Conservation (phyloP, 306 rosid species). For the apple (Malus domestica) region DNA sequence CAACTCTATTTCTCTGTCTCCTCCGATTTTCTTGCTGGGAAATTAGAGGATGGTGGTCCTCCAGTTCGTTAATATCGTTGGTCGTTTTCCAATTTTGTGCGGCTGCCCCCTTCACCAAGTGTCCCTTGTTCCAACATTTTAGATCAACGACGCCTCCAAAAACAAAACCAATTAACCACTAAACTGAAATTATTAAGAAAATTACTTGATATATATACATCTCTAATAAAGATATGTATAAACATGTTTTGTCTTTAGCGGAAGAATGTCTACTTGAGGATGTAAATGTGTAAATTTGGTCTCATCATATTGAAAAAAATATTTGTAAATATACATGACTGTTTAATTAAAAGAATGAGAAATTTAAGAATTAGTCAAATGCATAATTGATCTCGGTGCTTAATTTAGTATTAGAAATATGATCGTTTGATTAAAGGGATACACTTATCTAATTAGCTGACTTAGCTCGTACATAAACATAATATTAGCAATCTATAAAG, state of each 20-base stretch:
- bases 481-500: too few species aligned
- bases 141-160: neutral
- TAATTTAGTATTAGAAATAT: too few species aligned
- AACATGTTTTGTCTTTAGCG: too few species aligned
- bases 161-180: neutral
- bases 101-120: neutral
- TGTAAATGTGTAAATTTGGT: too few species aligned
- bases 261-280: too few species aligned
- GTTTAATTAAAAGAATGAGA: too few species aligned
- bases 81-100: neutral
- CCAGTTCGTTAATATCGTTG: constrained; percentile 16
- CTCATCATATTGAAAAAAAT: too few species aligned
- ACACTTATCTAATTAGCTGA: neutral
- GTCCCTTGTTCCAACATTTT: neutral
- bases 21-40: neutral
- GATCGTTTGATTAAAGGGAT: neutral
- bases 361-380: too few species aligned
- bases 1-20: neutral
- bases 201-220: neutral
- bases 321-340: too few species aligned
- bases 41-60: neutral
- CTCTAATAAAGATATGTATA: too few species aligned
- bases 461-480: neutral
- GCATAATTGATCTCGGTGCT: too few species aligned
- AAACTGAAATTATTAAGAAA: neutral